Evolutionary conservation across 1,284 basidiomycete genomes (phyloP).

Genomic region (Apiotrichum montevideense): DNA sequence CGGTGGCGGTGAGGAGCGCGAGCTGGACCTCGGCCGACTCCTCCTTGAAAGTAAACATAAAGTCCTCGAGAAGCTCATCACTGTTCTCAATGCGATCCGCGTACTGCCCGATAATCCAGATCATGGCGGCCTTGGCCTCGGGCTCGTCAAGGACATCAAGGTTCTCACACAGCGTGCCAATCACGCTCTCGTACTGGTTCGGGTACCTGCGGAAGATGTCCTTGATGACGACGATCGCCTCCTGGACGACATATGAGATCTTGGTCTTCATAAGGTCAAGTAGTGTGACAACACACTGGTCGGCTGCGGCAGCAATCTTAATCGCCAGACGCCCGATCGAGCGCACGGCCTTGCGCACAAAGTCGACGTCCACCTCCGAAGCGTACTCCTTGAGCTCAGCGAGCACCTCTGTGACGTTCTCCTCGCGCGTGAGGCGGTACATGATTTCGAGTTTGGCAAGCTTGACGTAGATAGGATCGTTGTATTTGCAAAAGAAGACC

Average conservation of each 20-base stretch:
- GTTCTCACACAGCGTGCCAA: slow-evolving; percentile 88
- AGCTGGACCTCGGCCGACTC: slow-evolving; percentile 92
- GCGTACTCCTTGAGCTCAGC: slow-evolving; percentile 98
- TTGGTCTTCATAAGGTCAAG: slow-evolving; percentile 86
- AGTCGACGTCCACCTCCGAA: slow-evolving; percentile 97
- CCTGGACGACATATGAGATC: slow-evolving; percentile 96
- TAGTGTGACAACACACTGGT: slow-evolving; percentile 89
- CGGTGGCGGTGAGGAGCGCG: slow-evolving; percentile 89
- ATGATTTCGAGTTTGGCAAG: slow-evolving; percentile 98
- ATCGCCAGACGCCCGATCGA: slow-evolving; percentile 95
- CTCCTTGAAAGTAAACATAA: slow-evolving; percentile 87
- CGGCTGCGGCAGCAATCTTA: slow-evolving; percentile 86
- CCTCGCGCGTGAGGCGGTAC: slow-evolving; percentile 85
- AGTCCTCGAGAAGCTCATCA: slow-evolving; percentile 81
- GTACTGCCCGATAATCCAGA: slow-evolving; percentile 99
- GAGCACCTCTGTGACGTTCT: slow-evolving; percentile 87
- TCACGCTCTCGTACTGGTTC: slow-evolving; percentile 93
- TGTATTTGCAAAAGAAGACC: slow-evolving; percentile 99
- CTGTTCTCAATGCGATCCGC: slow-evolving; percentile 95
- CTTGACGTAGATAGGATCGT: slow-evolving; percentile 97
- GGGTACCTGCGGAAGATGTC: slow-evolving; percentile 99
- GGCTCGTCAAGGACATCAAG: slow-evolving; percentile 96
- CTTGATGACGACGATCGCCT: slow-evolving; percentile 98
- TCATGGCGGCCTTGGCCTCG: slow-evolving; percentile 93
- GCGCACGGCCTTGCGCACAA: slow-evolving; percentile 87